Evolutionary conservation across 345 rosid species (phyloP).

Genomic region (Syzygium jambos): DNA sequence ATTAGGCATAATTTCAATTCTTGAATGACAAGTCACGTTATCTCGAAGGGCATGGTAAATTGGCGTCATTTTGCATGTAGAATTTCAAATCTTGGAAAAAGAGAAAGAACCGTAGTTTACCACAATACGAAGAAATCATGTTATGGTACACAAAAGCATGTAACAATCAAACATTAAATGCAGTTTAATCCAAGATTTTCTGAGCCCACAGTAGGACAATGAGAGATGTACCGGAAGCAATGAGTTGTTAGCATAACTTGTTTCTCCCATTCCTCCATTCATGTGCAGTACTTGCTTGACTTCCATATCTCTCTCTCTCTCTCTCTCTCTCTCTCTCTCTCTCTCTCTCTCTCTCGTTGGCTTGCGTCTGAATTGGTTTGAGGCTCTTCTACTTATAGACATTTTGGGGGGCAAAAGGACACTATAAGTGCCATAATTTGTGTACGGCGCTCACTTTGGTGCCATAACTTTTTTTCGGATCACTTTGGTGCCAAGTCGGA

Average conservation of each 20-base stretch:
- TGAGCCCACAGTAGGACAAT: neutral
- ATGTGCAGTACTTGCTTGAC: slow-evolving; percentile 21
- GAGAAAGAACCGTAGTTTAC: neutral
- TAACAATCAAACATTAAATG: neutral
- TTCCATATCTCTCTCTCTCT: neutral
- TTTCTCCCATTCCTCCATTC: slow-evolving; percentile 19
- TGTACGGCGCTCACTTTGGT: too few species aligned
- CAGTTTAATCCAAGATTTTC: neutral
- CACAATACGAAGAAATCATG: neutral
- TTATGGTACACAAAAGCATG: neutral
- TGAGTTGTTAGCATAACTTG: slow-evolving; percentile 37
- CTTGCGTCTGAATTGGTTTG: neutral
- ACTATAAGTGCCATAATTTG: too few species aligned
- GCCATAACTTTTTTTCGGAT: too few species aligned
- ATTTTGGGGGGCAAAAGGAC: too few species aligned
- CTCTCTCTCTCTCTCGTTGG: neutral
- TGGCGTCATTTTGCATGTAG: neutral
- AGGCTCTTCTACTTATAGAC: neutral
- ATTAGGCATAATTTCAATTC: neutral
- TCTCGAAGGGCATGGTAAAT: neutral
- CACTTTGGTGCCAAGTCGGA: too few species aligned
- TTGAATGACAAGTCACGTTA: neutral
- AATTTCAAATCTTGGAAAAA: neutral
- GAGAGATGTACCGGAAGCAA: neutral
- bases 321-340: neutral